Evolutionary conservation across 495 filamentous ascomycete genomes (phyloP), one percentile per base, ranked within the genome.

Genomic region (Penicillium parvum): DNA sequence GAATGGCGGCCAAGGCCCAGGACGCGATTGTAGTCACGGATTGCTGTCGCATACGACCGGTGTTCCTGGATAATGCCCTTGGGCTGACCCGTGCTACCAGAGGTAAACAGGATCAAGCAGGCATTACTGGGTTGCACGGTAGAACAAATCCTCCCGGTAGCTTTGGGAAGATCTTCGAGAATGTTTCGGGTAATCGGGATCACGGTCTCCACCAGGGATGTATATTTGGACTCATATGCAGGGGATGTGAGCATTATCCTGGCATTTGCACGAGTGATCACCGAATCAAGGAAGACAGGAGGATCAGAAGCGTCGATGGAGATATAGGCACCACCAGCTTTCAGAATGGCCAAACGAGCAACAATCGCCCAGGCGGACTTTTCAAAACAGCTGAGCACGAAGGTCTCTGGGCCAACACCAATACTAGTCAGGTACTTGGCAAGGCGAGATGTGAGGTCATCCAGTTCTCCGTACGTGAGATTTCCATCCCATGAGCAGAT

Each of bases 361-460:
- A 48, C 58, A 60, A 16, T 57, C 58, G 26, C 15, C 73, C 71
- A 74, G 34, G 59, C 63, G 12, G 71, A 77, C 50, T 82, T 82
- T 37, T 80, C 72, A 27, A 81, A 75, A 44, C 69, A 77, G 19
- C 81, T 52, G 0, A 75, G 72, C 5, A 81, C 65, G 11, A 70
- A 50, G 12, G 48, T 61, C 16, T 69, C 74, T 7, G 67, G 58
- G 16, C 54, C 57, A 26, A 68, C 54, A 5, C 65, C 60, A 1
- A 40, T 2, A 12, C 16, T n/a, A 12, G 10, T 6, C 10, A 65
- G 35, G 28, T 51, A 32, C 18, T 34, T 25, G 5, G 53, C 50
- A 11, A 57, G 25, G 10, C 43, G 36, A 10, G 8, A 18, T 4
- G 48, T 29, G 2, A 43, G 22, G 18, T 40, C 29, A 8, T 48